Base-by-base conservation (phyloP, 116 monocot species). In the Cymodocea nodosa region DNA sequence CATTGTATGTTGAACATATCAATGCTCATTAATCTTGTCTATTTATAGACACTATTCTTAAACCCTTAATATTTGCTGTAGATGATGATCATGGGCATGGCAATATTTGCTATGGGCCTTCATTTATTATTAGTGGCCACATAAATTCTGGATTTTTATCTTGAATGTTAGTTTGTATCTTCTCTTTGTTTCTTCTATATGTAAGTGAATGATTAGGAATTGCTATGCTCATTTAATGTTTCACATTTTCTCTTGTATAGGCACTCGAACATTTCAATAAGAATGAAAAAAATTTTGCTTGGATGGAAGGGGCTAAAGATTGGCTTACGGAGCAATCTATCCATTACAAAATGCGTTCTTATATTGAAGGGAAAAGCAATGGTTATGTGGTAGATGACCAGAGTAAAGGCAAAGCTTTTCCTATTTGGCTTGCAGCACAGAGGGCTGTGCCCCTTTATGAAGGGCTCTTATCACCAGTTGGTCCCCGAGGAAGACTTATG, bases 371-470 rank as follows among this genome's bases (percentile, higher is more conserved):
- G 5, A 64, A 44, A 35, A 68, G 62, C 14, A 56, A 40, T 19
- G 66, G 76, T 35, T 68, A 79, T 50, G 17, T 70, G 18, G 68
- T 75, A 35, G 36, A 58, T 68, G 70, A 73, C 30, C 56, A 78
- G 59, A 30, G 56, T 60, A 22, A 36, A 51, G 81, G 84, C 60
- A 68, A 20, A 14, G 75, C 83, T 16, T 78, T 97, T 67, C 88
- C 97, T 71, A 88, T 91, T 71, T 86, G 91, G 92, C 81, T 97
- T 75, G 97, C 92, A 61, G 88, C 88, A 52, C 88, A 97, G 73
- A 88, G 64, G 73, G 85, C 91, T 60, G 79, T 84, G 18, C 83
- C 85, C 73, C 88, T 75, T 44, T 97, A 97, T 71, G 84, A 86
- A 75, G 97, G 97, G 5, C 62, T 97, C 62, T 73, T 97, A 25